phyloP scores from a whole-genome alignment of 768 basidiomycete species.

The Kwoniella heveanensis region DNA sequence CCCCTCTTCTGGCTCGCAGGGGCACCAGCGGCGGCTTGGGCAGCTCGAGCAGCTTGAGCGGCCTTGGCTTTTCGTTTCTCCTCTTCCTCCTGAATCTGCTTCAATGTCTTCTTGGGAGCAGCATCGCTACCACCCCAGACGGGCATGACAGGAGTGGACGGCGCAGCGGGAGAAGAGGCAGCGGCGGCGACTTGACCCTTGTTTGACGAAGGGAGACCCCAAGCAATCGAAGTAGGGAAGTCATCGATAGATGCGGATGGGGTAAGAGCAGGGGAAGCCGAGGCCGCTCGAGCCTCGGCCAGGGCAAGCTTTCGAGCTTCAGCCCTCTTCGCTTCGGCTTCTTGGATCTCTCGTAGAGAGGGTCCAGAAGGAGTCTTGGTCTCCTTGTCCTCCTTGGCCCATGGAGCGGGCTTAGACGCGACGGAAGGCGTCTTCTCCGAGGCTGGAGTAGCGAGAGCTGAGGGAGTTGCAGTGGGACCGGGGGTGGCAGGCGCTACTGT shows the following conservation, averaged over 20 bases:
- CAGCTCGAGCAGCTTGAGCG: slow-evolving; percentile 60
- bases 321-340: slow-evolving; percentile 78
- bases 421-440: slow-evolving; percentile 28
- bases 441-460: slow-evolving; percentile 15
- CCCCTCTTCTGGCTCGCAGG: slow-evolving; percentile 61
- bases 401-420: slow-evolving; percentile 49
- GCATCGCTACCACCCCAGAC: slow-evolving; percentile 66
- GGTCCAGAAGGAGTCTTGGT: slow-evolving; percentile 59
- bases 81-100: slow-evolving; percentile 98
- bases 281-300: slow-evolving; percentile 64
- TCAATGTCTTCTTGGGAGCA: slow-evolving; percentile 82
- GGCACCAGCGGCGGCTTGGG: slow-evolving; percentile 57
- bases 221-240: slow-evolving; percentile 61
- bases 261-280: slow-evolving; percentile 55
- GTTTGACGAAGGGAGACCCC: slow-evolving; percentile 57
- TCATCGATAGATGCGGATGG: slow-evolving; percentile 26
- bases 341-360: slow-evolving; percentile 91
- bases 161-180: slow-evolving; percentile 57
- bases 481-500: slow-evolving; percentile 29
- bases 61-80: slow-evolving; percentile 72
- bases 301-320: slow-evolving; percentile 74
- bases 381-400: slow-evolving; percentile 64
- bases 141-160: slow-evolving; percentile 61
- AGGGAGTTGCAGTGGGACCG: slow-evolving; percentile 12
- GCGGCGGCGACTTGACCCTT: slow-evolving; percentile 67